A percentile compares a stretch with the other conserved stretches of the same genome.
These are phyloP conservation scores for Noccaea bulbosa DNA, from an alignment of 345 rosid genomes.

Conservation along the genomic window DNA sequence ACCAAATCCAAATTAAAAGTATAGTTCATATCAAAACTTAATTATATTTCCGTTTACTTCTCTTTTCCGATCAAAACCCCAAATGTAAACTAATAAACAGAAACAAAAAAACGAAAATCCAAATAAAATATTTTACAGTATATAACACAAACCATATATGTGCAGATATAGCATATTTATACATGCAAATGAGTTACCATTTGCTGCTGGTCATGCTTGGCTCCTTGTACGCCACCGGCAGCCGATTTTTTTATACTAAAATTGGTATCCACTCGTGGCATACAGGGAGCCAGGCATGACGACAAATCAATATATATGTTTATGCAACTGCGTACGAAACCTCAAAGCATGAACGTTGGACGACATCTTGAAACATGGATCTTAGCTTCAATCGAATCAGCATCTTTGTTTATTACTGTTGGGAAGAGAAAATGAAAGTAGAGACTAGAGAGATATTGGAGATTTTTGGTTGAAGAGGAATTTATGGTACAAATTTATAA, in stretches of 20 bases:
- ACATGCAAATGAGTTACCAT: neutral
- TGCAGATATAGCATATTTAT: neutral
- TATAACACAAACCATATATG: neutral
- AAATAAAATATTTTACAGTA: neutral
- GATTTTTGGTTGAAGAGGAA: slow-evolving; percentile 32
- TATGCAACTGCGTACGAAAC: neutral
- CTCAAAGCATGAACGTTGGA: slow-evolving; percentile 16
- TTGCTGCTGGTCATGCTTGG: slow-evolving; percentile 33
- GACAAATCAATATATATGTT: neutral
- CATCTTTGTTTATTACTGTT: slow-evolving; percentile 1
- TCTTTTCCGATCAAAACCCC: neutral
- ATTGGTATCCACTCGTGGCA: slow-evolving; percentile 35
- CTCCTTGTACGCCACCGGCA: slow-evolving; percentile 44
- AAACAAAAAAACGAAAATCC: neutral
- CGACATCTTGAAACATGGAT: neutral
- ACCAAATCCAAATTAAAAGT: neutral
- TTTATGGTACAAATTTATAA: slow-evolving; percentile 22
- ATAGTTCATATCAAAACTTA: neutral
- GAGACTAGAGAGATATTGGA: slow-evolving; percentile 1
- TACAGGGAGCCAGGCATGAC: slow-evolving; percentile 48
- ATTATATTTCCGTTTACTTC: neutral
- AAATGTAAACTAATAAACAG: neutral
- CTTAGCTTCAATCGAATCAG: neutral
- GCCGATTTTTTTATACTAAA: slow-evolving; percentile 29
- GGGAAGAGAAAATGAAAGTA: slow-evolving; percentile 19